Base-by-base conservation (phyloP, 192 early-diverging fungal species). In the Linnemannia exigua region DNA sequence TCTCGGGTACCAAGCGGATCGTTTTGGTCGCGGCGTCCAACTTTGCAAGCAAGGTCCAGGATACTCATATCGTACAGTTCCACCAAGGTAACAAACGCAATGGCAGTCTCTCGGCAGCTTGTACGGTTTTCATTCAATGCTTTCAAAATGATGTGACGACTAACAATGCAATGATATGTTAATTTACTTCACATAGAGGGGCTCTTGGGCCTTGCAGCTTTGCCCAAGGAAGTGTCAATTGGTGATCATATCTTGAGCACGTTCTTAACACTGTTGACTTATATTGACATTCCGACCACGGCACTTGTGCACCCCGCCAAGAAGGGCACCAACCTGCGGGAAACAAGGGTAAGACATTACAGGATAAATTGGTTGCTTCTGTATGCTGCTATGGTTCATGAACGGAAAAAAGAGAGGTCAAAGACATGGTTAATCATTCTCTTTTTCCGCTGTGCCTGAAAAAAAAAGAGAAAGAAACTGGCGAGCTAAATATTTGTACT, bases 211-310 rank as follows among this genome's bases (percentile, higher is more conserved):
- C n/a, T 81, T 46, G 36, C 79, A 20, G 37, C 61, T 20, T 16
- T 84, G 14, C 76, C 70, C 12, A 78, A 61, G 58, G 68, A 78
- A 11, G 71, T 78, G 19, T 22, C 81, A 4, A 19, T 84, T n/a
- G 81, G 81, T 3, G 81, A 84, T 41, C 81, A 84, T 63, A 74
- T 84, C 41, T 47, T 84, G 63, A 84, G 37, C 69, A 78, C 76
- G 5, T 75, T 78, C 51, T 41, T 84, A 54, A 70, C 77, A 3
- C 51, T 79, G 37, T 50, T 84, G 72, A 66, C 71, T 3, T 84
- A 79, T 36, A 50, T 47, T 8, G 72, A 75, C 44, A 79, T 84
- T 22, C 77, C 82, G 5, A 79, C 82, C 1, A 77, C 77, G 7
- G 67, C 66, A 7, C 41, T 84, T 73, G 41, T 84, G 15, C 73